Conservation (phyloP, 2,329 filamentous ascomycete species). For the Diaporthe ilicicola region DNA sequence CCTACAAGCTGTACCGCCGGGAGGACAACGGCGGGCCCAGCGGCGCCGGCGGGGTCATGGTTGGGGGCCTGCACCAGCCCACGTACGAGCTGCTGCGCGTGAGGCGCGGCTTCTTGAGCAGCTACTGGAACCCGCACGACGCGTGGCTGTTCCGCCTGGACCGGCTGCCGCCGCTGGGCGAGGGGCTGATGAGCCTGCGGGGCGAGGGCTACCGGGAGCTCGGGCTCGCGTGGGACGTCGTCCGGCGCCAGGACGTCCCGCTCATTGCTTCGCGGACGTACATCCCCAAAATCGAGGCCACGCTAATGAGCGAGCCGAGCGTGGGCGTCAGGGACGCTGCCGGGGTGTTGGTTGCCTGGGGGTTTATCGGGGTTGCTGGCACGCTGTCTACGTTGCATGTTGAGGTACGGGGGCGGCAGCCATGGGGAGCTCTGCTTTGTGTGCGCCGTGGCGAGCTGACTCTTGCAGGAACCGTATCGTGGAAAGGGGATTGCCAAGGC, state of each 20-base stretch:
- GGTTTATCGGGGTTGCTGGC: conserved; percentile 58
- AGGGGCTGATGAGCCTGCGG: conserved; percentile 25
- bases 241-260: conserved; percentile 61
- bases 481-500: conserved; percentile 70
- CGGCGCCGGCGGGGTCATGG: conserved; percentile 47
- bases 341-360: conserved; percentile 68
- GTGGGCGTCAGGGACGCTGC: conserved; percentile 55
- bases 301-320: conserved; percentile 54
- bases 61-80: conserved; percentile 45
- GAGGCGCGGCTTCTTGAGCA: conserved; percentile 39
- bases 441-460: not conserved
- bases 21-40: no score
- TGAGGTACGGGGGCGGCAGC: conserved; percentile 34
- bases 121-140: conserved; percentile 51
- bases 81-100: conserved; percentile 36
- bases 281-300: conserved; percentile 63
- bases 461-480: conserved; percentile 59
- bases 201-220: conserved; percentile 45
- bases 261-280: conserved; percentile 63
- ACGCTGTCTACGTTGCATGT: conserved; percentile 39
- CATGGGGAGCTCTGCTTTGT: not conserved
- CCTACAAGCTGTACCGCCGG: conserved; percentile 24
- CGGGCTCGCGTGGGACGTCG: conserved; percentile 63
- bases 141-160: conserved; percentile 67
- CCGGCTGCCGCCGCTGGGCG: conserved; percentile 48